Evolutionary conservation across 2,329 filamentous ascomycete genomes (phyloP), one percentile per base, ranked within the genome.

Genomic region (Trichophyton equinum): DNA sequence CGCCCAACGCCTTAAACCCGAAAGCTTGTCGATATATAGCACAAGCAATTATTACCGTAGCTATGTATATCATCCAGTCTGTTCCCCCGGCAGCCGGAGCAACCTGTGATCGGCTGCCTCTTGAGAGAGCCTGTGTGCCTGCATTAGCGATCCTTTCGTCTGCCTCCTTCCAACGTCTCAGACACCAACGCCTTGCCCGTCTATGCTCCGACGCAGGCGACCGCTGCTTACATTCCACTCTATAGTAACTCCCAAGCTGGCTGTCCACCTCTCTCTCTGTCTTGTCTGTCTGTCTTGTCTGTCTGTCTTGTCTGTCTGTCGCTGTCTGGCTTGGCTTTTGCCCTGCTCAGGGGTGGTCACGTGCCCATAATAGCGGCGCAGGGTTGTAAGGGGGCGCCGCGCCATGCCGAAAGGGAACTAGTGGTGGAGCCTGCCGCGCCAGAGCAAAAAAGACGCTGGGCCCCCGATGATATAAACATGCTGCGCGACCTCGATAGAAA

Each of bases 391-490:
- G 40, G 59, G 59, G 44, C 9, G 56, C 33, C 8, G 62, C 56
- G 30, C 72, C 71, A 74, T 57, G 15, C 70, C 67, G 2, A 1
- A 67, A 59, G 0, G 9, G 60, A 4, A 67, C 74, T 74, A 73
- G 60, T 66, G 56, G 46, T 33, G 66, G 71, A 72, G 67, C 68
- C 69, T 44, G 69, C 69, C 73, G 72, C 73, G 73, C 67, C 69
- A 68, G 69, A 65, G 67, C 61, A 66, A 70, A 69, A 68, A 66
- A 70, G 69, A 68, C 69, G 66, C 67, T 61, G 60, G 33, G 67
- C 22, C 67, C 72, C 15, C 72, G 73, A 75, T 76, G 73, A 75
- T 76, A 76, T 76, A 76, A 76, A 76, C 74, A 73, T 70, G 69
- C 72, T 71, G 71, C 73, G 73, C 74, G 72, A 75, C 74, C 73